Conservation (phyloP, 139 green algal species). For the Eudorina sp. region DNA sequence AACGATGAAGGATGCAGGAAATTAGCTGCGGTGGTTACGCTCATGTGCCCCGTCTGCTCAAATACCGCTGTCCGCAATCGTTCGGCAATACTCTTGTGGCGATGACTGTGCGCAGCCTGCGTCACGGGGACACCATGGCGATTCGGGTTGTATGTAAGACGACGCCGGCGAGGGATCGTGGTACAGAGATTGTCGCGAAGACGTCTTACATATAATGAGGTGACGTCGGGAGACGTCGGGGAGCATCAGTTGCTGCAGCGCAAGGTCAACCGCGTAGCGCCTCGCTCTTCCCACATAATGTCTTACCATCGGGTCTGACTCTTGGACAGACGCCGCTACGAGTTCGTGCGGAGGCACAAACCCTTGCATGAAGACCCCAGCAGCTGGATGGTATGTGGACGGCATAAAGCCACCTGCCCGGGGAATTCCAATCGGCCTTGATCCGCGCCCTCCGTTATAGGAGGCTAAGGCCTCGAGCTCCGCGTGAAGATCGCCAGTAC, state of each 20-base stretch:
- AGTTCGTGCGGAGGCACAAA: conserved; percentile 42
- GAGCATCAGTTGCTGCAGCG: too few relatives aligned
- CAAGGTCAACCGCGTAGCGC: too few relatives aligned
- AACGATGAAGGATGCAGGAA: conserved; percentile 4
- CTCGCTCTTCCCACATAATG: too few relatives aligned
- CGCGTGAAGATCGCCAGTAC: not conserved
- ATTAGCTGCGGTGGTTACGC: not conserved
- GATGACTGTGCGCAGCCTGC: conserved; percentile 35
- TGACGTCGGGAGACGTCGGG: too few relatives aligned
- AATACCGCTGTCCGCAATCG: conserved; percentile 33
- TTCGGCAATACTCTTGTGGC: conserved; percentile 36
- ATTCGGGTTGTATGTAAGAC: too few relatives aligned
- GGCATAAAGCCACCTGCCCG: not conserved
- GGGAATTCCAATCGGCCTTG: conserved; percentile 33
- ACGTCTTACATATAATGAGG: too few relatives aligned
- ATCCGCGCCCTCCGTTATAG: not conserved
- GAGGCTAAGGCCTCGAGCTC: conserved; percentile 20
- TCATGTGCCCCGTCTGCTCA: conserved; percentile 23
- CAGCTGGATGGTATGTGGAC: not conserved
- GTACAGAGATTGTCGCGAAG: too few relatives aligned
- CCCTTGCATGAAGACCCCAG: conserved; percentile 30
- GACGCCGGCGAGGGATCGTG: too few relatives aligned
- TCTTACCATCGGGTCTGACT: conserved; percentile 28
- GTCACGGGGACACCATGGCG: too few relatives aligned
- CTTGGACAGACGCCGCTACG: not conserved